Evolutionary conservation across 352 stramenopile species (phyloP), one percentile per base, ranked within the genome.

Genomic region (Blastocystis sp.): DNA sequence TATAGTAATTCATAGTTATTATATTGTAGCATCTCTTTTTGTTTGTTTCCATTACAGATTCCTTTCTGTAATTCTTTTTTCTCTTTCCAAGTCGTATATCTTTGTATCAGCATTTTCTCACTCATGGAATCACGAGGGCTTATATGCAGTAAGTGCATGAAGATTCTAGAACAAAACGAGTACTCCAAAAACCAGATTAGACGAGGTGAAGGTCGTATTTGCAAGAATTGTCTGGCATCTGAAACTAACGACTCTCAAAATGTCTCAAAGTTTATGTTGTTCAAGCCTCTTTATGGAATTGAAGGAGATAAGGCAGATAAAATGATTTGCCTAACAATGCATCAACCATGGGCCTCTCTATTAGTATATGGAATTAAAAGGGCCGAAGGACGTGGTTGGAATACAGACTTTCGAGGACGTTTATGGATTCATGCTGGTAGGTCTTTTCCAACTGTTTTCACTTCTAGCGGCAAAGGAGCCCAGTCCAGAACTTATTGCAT

Each of bases 281-380:
- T 80, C 51, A 80, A 80, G 27, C 69, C 69, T 29, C 24, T 80
- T 11, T 80, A n/a, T 58, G 69, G 69, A 80, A 27, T 37, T 24
- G 69, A 61, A 35, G 69, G 19, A 58, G 69, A 80, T 35, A 80
- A 80, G 43, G 11, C 35, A 29, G 69, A 80, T 35, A 57, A 63
- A 61, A 80, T 80, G 69, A 80, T 46, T 14, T 80, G 69, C 46
- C 51, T 80, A 19, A 61, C 69, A 12, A 80, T 80, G 69, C 69
- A 80, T 37, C 69, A 80, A n/a, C 69, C 69, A 6, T 80, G 69
- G 69, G 69, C 69, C n/a, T 80, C 69, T 2, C 32, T 80, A 52
- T 43, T 80, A 29, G 69, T 80, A 29, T 80, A 80, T 37, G 69
- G 69, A 16, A 80, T 80, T 37, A 80, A 80, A 29, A 21, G 69